These are phyloP conservation scores for Mycena filopes DNA, from an alignment of 768 basidiomycete species.

Conservation along the genomic window DNA sequence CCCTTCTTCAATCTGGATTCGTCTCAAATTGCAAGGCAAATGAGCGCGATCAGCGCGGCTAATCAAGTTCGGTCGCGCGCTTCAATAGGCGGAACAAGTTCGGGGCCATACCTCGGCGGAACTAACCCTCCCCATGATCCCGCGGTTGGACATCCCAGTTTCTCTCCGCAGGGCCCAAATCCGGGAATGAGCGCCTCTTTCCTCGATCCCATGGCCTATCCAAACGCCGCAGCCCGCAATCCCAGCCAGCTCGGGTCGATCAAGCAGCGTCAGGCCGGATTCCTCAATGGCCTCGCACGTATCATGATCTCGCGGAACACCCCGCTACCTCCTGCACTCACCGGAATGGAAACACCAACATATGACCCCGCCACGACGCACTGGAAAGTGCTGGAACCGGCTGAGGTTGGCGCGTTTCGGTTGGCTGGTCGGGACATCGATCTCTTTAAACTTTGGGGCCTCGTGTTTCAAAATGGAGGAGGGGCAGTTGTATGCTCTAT, in stretches of 20 bases:
- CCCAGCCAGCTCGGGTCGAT: conserved; percentile 48
- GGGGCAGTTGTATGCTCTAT: conserved; percentile 61
- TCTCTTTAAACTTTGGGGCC: conserved; percentile 77
- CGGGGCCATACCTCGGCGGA: conserved; percentile 76
- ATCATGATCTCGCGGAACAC: conserved; percentile 65
- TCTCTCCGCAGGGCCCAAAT: conserved; percentile 50
- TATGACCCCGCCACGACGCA: conserved; percentile 73
- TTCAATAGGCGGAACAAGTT: conserved; percentile 59
- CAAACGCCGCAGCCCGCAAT: conserved; percentile 49
- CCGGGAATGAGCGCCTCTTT: conserved; percentile 45
- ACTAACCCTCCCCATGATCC: conserved; percentile 57
- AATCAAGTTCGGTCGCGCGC: conserved; percentile 41
- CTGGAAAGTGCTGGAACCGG: conserved; percentile 73
- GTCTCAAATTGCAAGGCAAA: conserved; percentile 78
- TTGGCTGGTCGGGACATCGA: conserved; percentile 81
- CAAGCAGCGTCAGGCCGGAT: conserved; percentile 68
- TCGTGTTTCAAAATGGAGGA: conserved; percentile 72
- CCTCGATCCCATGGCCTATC: conserved; percentile 57
- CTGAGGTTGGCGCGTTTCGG: conserved; percentile 71
- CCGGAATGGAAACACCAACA: conserved; percentile 63
- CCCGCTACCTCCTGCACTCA: conserved; percentile 83
- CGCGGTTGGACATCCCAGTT: conserved; percentile 53
- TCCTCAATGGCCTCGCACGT: conserved; percentile 68
- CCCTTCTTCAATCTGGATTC: conserved; percentile 68
- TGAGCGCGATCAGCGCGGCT: conserved; percentile 78